These are phyloP conservation scores for Fusarium sp. DNA, from an alignment of 2,329 filamentous ascomycete genomes.

Conservation along the genomic window DNA sequence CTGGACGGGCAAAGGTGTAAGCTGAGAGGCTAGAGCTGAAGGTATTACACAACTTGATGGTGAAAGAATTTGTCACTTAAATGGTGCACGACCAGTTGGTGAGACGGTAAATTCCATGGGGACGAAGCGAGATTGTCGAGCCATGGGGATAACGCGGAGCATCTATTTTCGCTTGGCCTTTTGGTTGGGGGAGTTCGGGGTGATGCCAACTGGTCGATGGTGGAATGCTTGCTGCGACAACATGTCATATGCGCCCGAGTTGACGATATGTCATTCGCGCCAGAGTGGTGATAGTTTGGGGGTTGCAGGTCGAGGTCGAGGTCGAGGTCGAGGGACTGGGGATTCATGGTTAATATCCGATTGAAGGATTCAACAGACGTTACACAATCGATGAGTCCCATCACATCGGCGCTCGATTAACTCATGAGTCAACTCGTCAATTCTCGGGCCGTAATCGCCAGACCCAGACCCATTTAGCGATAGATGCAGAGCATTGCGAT, in stretches of 20 bases:
- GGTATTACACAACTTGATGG: conserved; percentile 35
- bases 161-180: neutral
- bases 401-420: neutral
- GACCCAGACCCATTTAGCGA: neutral
- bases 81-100: conserved; percentile 1
- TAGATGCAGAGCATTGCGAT: neutral
- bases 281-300: neutral
- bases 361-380: neutral
- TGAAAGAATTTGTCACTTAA: conserved; percentile 34
- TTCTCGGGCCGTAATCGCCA: conserved; percentile 21
- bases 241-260: conserved; percentile 6
- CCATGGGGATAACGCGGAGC: conserved; percentile 35
- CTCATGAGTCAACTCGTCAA: conserved; percentile 14
- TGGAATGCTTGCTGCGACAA: conserved; percentile 2
- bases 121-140: conserved; percentile 43
- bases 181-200: neutral
- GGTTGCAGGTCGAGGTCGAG: neutral
- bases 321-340: neutral
- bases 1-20: conserved; percentile 1
- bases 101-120: conserved; percentile 15
- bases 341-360: conserved; percentile 9
- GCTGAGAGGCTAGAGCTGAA: conserved; percentile 1
- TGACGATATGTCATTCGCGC: conserved; percentile 4
- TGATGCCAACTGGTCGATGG: neutral
- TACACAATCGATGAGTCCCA: neutral